Conservation (phyloP, 345 rosid genomes). For the Lumnitzera racemosa region DNA sequence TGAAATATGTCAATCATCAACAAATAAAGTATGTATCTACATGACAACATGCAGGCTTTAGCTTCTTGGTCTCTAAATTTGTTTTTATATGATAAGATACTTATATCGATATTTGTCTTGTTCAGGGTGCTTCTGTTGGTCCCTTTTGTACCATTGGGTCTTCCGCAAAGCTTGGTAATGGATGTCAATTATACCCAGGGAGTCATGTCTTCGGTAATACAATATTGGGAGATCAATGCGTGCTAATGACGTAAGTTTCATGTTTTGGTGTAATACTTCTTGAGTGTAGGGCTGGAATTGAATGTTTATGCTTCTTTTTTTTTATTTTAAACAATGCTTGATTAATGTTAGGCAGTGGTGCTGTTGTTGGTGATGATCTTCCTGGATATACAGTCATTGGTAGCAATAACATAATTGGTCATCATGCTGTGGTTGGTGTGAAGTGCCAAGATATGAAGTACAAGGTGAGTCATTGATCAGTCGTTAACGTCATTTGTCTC, state of each 20-base stretch:
- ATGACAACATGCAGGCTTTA: background rate
- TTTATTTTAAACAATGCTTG: conserved; percentile 7
- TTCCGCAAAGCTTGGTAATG: conserved; percentile 63
- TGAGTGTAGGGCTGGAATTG: background rate
- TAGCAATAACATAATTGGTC: conserved; percentile 58
- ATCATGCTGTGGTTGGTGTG: conserved; percentile 75
- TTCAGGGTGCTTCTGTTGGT: conserved; percentile 72
- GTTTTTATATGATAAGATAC: background rate
- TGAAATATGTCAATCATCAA: no score
- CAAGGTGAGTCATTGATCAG: conserved; percentile 33
- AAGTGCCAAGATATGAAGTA: conserved; percentile 95
- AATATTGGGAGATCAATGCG: conserved; percentile 58
- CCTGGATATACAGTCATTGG: conserved; percentile 70
- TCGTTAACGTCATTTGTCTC: no score
- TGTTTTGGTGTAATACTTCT: background rate
- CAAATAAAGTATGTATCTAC: no score
- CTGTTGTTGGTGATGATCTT: conserved; percentile 85
- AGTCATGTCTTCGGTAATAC: conserved; percentile 83
- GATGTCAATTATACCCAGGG: conserved; percentile 58
- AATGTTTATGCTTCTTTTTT: background rate
- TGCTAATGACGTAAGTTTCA: conserved; percentile 70
- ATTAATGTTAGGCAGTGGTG: conserved; percentile 72
- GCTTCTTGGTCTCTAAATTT: background rate
- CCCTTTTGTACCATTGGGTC: conserved; percentile 86
- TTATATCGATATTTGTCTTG: background rate